Conservation (phyloP, 257 asterid genomes). For the Solanum verrucosum region DNA sequence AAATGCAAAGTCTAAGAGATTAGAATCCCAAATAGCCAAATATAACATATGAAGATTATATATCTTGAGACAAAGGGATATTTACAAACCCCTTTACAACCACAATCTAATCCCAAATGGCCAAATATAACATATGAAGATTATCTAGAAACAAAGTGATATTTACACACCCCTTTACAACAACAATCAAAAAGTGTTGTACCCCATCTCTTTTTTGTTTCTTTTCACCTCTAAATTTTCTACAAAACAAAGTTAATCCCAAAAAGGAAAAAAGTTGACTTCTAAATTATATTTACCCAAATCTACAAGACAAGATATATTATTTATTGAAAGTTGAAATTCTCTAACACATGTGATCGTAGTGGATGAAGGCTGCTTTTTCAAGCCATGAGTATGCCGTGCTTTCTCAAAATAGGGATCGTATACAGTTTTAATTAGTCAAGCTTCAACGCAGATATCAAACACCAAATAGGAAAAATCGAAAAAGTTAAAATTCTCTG, state of each 20-base stretch:
- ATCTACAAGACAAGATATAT: too few relatives aligned
- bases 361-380: too few relatives aligned
- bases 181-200: neutral
- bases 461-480: neutral
- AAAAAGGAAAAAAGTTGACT: neutral
- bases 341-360: too few relatives aligned
- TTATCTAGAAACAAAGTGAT: neutral
- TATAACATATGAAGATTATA: neutral
- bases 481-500: constrained; percentile 40
- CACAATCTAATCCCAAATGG: neutral
- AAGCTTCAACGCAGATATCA: too few relatives aligned
- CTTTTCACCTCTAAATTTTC: neutral
- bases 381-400: too few relatives aligned
- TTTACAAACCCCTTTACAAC: neutral
- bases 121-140: neutral
- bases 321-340: too few relatives aligned
- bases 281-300: neutral
- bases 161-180: neutral
- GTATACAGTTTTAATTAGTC: too few relatives aligned
- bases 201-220: neutral
- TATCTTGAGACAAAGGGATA: neutral
- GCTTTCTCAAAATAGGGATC: too few relatives aligned
- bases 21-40: neutral
- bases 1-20: neutral
- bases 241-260: neutral